Percentiles rank a stretch among this genome's conserved stretches.
phyloP scores from a whole-genome alignment of 345 rosid species.

The Anastatica hierochuntica region DNA sequence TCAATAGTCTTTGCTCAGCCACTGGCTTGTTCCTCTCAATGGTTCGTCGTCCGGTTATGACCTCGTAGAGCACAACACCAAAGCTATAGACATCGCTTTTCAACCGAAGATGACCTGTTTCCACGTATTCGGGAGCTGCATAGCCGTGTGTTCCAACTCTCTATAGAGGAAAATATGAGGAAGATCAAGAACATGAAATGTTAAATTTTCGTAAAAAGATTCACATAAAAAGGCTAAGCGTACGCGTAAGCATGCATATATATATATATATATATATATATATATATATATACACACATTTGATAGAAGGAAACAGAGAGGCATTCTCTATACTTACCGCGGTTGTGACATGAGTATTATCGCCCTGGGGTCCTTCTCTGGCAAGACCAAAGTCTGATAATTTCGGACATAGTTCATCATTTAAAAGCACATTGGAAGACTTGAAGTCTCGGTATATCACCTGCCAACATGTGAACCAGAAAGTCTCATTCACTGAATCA shows the following conservation, averaged over 20 bases:
- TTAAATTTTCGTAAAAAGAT: no score
- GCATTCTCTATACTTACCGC: slow-evolving; percentile 42
- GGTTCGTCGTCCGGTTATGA: slow-evolving; percentile 68
- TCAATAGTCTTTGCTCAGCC: slow-evolving; percentile 50
- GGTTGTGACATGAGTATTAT: slow-evolving; percentile 76
- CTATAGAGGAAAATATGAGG: no score
- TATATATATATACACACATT: no score
- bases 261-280: no score
- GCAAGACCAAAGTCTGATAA: slow-evolving; percentile 94
- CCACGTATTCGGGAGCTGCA: slow-evolving; percentile 85
- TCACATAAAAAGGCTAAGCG: no score
- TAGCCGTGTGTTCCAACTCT: slow-evolving; percentile 82
- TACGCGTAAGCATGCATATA: no score
- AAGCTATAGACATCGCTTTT: slow-evolving; percentile 87
- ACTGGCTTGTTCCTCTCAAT: slow-evolving; percentile 60
- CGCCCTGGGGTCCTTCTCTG: slow-evolving; percentile 77
- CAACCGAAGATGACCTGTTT: slow-evolving; percentile 69
- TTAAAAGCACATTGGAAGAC: slow-evolving; percentile 64
- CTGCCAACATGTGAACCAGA: slow-evolving; percentile 23
- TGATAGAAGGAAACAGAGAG: no score
- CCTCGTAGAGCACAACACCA: slow-evolving; percentile 79
- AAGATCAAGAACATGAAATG: not conserved
- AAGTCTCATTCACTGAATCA: not conserved
- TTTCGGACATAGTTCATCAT: slow-evolving; percentile 57
- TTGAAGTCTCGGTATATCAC: slow-evolving; percentile 82